Percentiles rank a stretch among this genome's conserved stretches.
These are phyloP conservation scores for Termitomyces titanicus DNA, from an alignment of 768 basidiomycete genomes.

Conservation along the genomic window DNA sequence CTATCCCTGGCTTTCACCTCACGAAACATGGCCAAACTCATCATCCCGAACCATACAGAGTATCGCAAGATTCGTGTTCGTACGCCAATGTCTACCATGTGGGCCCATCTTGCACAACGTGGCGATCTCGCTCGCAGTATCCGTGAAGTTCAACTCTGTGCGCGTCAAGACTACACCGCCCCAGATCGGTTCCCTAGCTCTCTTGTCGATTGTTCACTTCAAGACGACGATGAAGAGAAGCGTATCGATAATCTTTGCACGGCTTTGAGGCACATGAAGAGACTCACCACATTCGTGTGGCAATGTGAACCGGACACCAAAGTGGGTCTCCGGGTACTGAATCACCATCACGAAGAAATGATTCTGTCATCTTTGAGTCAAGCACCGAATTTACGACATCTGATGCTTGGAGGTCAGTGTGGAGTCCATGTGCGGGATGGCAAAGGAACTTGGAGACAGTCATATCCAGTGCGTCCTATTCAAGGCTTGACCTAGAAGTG, in stretches of 20 bases:
- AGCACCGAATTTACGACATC: constrained; percentile 27
- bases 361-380: constrained; percentile 30
- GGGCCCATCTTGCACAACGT: constrained; percentile 48
- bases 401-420: constrained; percentile 36
- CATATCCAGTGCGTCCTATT: constrained; percentile 29
- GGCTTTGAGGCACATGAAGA: constrained; percentile 39
- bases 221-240: constrained; percentile 17
- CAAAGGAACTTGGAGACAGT: constrained; percentile 25
- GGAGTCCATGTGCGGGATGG: constrained; percentile 31
- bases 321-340: constrained; percentile 25
- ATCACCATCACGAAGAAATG: constrained; percentile 34
- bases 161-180: constrained; percentile 30
- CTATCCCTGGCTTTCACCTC: constrained; percentile 43
- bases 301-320: constrained; percentile 20
- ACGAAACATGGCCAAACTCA: constrained; percentile 29
- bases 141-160: constrained; percentile 42
- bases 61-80: constrained; percentile 47
- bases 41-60: constrained; percentile 46
- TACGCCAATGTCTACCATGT: constrained; percentile 35
- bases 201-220: constrained; percentile 25
- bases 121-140: constrained; percentile 46
- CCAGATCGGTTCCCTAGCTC: constrained; percentile 40
- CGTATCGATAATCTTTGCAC: constrained; percentile 32
- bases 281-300: constrained; percentile 43
- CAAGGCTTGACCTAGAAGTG: neutral